Evolutionary conservation across 73 alveolate species (phyloP), one percentile per base, ranked within the genome.

Genomic region (Urostyla sp.): DNA sequence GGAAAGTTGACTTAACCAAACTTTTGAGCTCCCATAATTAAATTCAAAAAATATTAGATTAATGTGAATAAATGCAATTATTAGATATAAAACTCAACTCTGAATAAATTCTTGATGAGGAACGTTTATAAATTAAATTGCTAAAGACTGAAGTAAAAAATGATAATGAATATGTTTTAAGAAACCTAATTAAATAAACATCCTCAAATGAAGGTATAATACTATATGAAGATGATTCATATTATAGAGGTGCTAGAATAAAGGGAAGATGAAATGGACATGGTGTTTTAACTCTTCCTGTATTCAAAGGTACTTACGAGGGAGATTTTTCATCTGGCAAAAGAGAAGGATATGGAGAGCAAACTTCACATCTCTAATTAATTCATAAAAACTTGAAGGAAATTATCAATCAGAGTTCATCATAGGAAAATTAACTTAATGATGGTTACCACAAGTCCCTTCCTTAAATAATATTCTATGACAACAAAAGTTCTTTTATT

Each of bases 191-290:
- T 4, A 38, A 66, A 37, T 4, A 40, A 7, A 66, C 37, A 28
- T 8, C 35, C 13, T 6, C 7, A 18, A 18, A 44, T 18, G 2
- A 18, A 40, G 67, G 67, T 4, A 8, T 2, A 43, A 28, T 66
- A 16, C 37, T 40, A 8, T 66, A 66, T 66, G 80, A 66, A 66
- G 80, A 66, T 66, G 63, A 51, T n/a, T 5, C 80, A 15, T 40
- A 31, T 3, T 66, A 66, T 26, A 63, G 44, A 27, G 80, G 80
- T 44, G 20, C 3, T 27, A 16, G 80, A 21, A 43, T 40, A 3
- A 6, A 37, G 11, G 80, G 80, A 1, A 6, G 80, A 15, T 7
- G 66, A 37, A 59, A 66, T 66, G 80, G 80, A 8, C 37, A 45
- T n/a, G 80, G 80, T 4, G 44, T 3, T 15, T 28, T 66, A 15